Evolutionary conservation across 2,329 filamentous ascomycete genomes (phyloP).

Genomic region (Canariomyces notabilis): DNA sequence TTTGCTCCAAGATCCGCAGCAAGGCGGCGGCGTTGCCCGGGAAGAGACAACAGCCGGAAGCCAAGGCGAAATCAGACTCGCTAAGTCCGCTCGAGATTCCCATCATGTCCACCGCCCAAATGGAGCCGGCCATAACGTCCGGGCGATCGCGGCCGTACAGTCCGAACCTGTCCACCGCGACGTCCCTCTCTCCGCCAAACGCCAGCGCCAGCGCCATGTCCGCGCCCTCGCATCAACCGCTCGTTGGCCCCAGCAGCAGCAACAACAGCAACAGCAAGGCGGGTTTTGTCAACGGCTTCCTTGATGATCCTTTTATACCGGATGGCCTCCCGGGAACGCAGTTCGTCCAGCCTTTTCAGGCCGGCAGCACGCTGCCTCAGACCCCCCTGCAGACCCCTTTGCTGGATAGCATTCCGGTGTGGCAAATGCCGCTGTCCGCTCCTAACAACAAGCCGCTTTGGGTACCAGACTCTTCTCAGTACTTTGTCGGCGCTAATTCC

Average conservation of each 20-base stretch:
- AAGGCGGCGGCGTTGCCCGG: constrained; percentile 23
- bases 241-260: not conserved
- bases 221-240: not conserved
- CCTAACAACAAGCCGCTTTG: constrained; percentile 21
- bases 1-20: constrained; percentile 31
- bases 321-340: not conserved
- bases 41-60: constrained; percentile 3
- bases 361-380: constrained; percentile 23
- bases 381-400: constrained; percentile 38
- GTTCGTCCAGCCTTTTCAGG: constrained; percentile 13
- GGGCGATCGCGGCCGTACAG: constrained; percentile 10
- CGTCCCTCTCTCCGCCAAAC: constrained; percentile 20
- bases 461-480: not conserved
- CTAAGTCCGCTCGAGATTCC: not conserved
- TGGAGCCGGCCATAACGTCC: constrained; percentile 7
- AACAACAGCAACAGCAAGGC: constrained; percentile 3
- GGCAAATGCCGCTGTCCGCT: constrained; percentile 13
- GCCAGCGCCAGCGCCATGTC: constrained; percentile 19
- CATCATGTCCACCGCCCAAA: constrained; percentile 18
- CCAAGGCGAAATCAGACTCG: constrained; percentile 3
- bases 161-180: constrained; percentile 10
- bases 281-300: constrained; percentile 23
- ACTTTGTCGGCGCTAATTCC: not conserved
- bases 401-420: constrained; percentile 18
- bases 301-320: constrained; percentile 29